Conservation (phyloP, 78 protist species). For the Parvularia atlantis region DNA sequence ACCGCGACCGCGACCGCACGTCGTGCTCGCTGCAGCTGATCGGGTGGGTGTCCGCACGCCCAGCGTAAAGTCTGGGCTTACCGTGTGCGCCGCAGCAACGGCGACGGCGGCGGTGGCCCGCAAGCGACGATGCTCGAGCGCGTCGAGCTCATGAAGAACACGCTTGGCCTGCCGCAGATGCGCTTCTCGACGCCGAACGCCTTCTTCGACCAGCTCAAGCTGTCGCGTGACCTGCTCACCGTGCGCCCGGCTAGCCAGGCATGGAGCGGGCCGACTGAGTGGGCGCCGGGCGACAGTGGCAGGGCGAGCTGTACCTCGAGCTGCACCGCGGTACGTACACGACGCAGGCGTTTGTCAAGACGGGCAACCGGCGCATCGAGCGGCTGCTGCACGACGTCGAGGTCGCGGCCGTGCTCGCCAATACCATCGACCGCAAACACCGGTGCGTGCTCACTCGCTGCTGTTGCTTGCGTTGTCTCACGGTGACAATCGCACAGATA, state of each 20-base stretch:
- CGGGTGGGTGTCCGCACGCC: too few species aligned
- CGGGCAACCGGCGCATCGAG: slow-evolving; percentile 54
- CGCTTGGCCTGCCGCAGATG: background rate
- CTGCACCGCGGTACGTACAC: slow-evolving; percentile 76
- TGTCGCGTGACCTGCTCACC: slow-evolving; percentile 12
- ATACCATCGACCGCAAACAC: too few species aligned
- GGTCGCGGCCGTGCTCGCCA: background rate
- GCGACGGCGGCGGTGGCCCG: slow-evolving; percentile 80
- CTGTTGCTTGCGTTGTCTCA: background rate
- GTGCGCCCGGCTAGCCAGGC: too few species aligned
- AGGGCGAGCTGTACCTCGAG: slow-evolving; percentile 54
- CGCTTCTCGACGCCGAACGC: slow-evolving; percentile 12
- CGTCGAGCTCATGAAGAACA: background rate
- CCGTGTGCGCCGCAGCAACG: slow-evolving; percentile 43
- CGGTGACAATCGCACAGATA: background rate
- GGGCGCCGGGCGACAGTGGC: too few species aligned
- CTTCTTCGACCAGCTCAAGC: slow-evolving; percentile 26
- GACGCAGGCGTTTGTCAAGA: slow-evolving; percentile 40
- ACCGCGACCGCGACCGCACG: too few species aligned
- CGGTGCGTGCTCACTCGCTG: background rate
- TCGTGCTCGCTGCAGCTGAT: too few species aligned
- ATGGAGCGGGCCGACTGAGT: too few species aligned
- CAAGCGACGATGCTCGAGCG: slow-evolving; percentile 46
- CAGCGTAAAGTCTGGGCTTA: too few species aligned
- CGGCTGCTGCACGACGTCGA: slow-evolving; percentile 39